Evolutionary conservation across 202 grass and related monocot genomes (phyloP).

Genomic region (Brachypodium distachyon): DNA sequence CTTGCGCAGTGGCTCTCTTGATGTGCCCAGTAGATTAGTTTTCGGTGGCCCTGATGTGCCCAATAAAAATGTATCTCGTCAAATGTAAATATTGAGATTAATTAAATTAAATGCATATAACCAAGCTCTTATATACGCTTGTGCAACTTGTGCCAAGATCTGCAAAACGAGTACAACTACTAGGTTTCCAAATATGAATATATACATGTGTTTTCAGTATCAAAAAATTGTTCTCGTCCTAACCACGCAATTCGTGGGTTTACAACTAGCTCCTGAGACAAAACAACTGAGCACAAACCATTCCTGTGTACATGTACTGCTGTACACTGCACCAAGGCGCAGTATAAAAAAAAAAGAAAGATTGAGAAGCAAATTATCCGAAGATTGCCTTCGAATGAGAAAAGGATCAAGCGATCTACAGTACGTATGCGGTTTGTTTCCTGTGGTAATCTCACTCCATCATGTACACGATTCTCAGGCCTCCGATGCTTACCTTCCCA

Average conservation of each 20-base stretch:
- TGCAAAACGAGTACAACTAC: background rate
- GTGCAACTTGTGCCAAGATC: background rate
- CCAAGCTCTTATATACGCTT: background rate
- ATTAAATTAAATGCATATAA: background rate
- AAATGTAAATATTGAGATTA: too few relatives aligned
- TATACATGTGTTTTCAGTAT: background rate
- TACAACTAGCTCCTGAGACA: background rate
- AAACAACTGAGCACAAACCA: background rate
- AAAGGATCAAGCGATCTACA: background rate
- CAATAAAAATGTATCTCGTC: too few relatives aligned
- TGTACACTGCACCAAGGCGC: too few relatives aligned
- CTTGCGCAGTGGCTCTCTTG: too few relatives aligned
- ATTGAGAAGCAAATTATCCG: too few relatives aligned
- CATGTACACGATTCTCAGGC: slow-evolving; percentile 28
- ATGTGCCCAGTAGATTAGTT: too few relatives aligned
- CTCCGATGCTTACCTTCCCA: slow-evolving; percentile 42
- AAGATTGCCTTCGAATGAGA: too few relatives aligned
- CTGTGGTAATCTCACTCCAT: slow-evolving; percentile 10
- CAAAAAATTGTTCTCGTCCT: too few relatives aligned
- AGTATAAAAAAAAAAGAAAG: too few relatives aligned
- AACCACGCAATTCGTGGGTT: too few relatives aligned
- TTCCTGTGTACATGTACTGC: too few relatives aligned
- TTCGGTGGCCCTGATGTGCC: too few relatives aligned
- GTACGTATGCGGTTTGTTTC: background rate
- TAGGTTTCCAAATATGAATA: background rate